phyloP scores from a whole-genome alignment of 2,329 filamentous ascomycete genomes.

The Aschersonia sp. region DNA sequence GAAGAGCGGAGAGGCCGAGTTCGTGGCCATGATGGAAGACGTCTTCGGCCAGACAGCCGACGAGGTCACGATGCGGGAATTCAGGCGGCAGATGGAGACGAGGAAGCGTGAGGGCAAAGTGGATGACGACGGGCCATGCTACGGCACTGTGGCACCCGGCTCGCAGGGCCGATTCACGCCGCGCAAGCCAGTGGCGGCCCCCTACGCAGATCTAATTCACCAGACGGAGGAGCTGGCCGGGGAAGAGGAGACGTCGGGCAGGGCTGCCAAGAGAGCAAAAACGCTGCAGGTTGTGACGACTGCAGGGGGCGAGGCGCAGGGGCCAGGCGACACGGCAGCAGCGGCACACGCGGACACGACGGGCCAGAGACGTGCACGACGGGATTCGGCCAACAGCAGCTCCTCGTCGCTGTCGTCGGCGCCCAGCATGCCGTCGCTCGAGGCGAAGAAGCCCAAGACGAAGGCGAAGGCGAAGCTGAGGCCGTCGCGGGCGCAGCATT shows the following conservation, averaged over 20 bases:
- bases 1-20: constrained; percentile 31
- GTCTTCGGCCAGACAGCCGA: constrained; percentile 44
- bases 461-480: constrained; percentile 4
- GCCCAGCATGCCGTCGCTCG: constrained; percentile 24
- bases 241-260: constrained; percentile 4
- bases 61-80: constrained; percentile 33
- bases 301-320: neutral
- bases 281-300: constrained; percentile 10
- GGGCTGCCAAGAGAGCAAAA: constrained; percentile 23
- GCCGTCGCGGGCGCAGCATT: neutral
- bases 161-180: constrained; percentile 24
- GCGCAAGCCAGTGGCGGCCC: constrained; percentile 31
- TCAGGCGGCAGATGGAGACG: constrained; percentile 32
- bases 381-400: constrained; percentile 24
- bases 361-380: constrained; percentile 18
- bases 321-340: neutral
- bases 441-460: constrained; percentile 11
- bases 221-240: constrained; percentile 2
- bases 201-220: constrained; percentile 32
- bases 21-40: constrained; percentile 42
- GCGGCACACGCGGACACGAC: constrained; percentile 1
- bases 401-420: constrained; percentile 24
- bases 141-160: constrained; percentile 38
- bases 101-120: constrained; percentile 44
- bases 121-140: constrained; percentile 29